Percentiles rank a stretch among this genome's conserved stretches.
These are phyloP conservation scores for Diversispora eburnea DNA, from an alignment of 192 early-diverging fungal species.

Conservation along the genomic window DNA sequence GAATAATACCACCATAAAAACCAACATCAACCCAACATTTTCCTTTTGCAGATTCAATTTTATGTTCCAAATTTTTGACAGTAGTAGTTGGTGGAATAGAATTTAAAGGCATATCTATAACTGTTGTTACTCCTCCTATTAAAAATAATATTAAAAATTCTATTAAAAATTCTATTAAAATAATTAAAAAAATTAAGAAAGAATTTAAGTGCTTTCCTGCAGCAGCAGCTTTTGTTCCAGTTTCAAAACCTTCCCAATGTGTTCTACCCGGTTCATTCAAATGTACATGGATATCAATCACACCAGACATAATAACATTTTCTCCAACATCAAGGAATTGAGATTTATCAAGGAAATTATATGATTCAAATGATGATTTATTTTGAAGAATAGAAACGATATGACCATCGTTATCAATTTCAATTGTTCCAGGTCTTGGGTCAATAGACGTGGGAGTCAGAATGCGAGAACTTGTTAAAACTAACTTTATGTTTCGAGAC, in stretches of 20 bases:
- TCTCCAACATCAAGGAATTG: slow-evolving; percentile 53
- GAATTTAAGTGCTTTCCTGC: slow-evolving; percentile 42
- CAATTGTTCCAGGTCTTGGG: slow-evolving; percentile 54
- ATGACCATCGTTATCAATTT: slow-evolving; percentile 54
- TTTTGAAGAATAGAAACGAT: slow-evolving; percentile 43
- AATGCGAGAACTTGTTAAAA: slow-evolving; percentile 30
- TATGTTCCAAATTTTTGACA: slow-evolving; percentile 58
- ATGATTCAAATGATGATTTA: slow-evolving; percentile 31
- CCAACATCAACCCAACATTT: slow-evolving; percentile 77
- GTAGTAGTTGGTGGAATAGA: slow-evolving; percentile 83
- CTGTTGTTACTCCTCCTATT: slow-evolving; percentile 68
- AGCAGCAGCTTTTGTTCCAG: slow-evolving; percentile 75
- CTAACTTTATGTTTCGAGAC: not conserved
- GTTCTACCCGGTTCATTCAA: slow-evolving; percentile 85
- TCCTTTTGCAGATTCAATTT: slow-evolving; percentile 62
- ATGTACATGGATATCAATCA: slow-evolving; percentile 80
- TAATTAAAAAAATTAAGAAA: not conserved
- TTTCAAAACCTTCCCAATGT: slow-evolving; percentile 80
- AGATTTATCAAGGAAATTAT: slow-evolving; percentile 37
- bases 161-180: too few relatives aligned
- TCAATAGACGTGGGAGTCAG: slow-evolving; percentile 39
- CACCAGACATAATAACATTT: slow-evolving; percentile 65
- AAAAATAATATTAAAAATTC: not conserved
- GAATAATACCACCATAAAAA: slow-evolving; percentile 77
- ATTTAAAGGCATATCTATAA: slow-evolving; percentile 85